phyloP scores from a whole-genome alignment of 768 basidiomycete species.

The Mrakia blollopis region DNA sequence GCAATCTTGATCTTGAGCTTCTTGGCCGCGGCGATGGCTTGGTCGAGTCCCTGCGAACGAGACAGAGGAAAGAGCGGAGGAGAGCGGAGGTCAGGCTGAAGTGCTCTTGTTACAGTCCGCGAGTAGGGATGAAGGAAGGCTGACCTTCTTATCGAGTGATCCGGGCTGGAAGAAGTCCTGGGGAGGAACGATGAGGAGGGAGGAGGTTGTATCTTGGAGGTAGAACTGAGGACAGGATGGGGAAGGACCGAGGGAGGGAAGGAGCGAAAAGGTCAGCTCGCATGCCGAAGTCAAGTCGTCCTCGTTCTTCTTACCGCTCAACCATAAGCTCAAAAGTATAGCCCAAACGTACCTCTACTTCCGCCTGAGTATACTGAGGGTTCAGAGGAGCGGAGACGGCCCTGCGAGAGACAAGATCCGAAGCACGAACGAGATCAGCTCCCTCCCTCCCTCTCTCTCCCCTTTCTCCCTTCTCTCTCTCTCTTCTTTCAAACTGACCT shows the following conservation, averaged over 20 bases:
- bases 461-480: background rate
- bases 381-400: slow-evolving; percentile 27
- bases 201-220: slow-evolving; percentile 20
- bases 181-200: slow-evolving; percentile 18
- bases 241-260: slow-evolving; percentile 1
- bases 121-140: background rate
- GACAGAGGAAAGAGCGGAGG: background rate
- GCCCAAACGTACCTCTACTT: slow-evolving; percentile 5
- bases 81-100: background rate
- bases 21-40: slow-evolving; percentile 23
- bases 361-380: slow-evolving; percentile 27
- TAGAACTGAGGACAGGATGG: slow-evolving; percentile 11
- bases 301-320: background rate
- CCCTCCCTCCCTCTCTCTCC: background rate
- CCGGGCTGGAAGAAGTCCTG: slow-evolving; percentile 2
- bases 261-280: slow-evolving; percentile 4
- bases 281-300: too few relatives aligned
- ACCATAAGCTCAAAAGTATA: background rate
- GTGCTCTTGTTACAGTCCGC: too few relatives aligned
- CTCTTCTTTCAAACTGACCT: background rate
- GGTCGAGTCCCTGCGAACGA: slow-evolving; percentile 16
- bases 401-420: background rate
- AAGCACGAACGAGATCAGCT: background rate
- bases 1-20: slow-evolving; percentile 25
- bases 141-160: slow-evolving; percentile 16